phyloP scores from a whole-genome alignment of 495 filamentous ascomycete species.

The Achaetomiella virescens region DNA sequence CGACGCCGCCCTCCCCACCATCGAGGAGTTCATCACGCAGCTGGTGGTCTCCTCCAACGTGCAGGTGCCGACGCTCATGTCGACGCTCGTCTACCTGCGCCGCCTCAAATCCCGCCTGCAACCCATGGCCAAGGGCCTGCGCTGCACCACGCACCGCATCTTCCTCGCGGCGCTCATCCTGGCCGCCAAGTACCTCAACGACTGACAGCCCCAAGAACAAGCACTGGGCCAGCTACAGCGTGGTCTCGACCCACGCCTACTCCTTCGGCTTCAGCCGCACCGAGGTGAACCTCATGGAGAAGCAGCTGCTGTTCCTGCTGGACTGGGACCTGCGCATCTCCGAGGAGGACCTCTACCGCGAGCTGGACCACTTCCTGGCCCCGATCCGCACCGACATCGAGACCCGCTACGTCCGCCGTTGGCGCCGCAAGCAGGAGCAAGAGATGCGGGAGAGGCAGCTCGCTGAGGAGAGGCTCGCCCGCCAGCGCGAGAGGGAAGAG shows the following conservation, averaged over 20 bases:
- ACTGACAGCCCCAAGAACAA: slow-evolving; percentile 98
- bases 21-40: slow-evolving; percentile 86
- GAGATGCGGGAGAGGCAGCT: slow-evolving; percentile 35
- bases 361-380: slow-evolving; percentile 81
- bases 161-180: slow-evolving; percentile 89
- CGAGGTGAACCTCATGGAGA: slow-evolving; percentile 98
- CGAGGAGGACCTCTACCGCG: slow-evolving; percentile 75
- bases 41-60: slow-evolving; percentile 90
- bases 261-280: slow-evolving; percentile 87
- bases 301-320: slow-evolving; percentile 86
- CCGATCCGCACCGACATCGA: slow-evolving; percentile 60
- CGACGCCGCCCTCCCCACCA: slow-evolving; percentile 56
- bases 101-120: slow-evolving; percentile 78
- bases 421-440: slow-evolving; percentile 29
- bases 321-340: slow-evolving; percentile 88
- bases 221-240: slow-evolving; percentile 95
- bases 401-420: slow-evolving; percentile 36
- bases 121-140: slow-evolving; percentile 92
- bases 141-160: slow-evolving; percentile 96
- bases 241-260: slow-evolving; percentile 57
- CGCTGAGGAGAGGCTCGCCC: slow-evolving; percentile 25
- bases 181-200: slow-evolving; percentile 94
- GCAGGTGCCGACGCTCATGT: slow-evolving; percentile 95
- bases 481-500: slow-evolving; percentile 19
- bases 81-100: slow-evolving; percentile 84